phyloP scores from a whole-genome alignment of 495 filamentous ascomycete genomes.

The Penicillium bialowiezense region DNA sequence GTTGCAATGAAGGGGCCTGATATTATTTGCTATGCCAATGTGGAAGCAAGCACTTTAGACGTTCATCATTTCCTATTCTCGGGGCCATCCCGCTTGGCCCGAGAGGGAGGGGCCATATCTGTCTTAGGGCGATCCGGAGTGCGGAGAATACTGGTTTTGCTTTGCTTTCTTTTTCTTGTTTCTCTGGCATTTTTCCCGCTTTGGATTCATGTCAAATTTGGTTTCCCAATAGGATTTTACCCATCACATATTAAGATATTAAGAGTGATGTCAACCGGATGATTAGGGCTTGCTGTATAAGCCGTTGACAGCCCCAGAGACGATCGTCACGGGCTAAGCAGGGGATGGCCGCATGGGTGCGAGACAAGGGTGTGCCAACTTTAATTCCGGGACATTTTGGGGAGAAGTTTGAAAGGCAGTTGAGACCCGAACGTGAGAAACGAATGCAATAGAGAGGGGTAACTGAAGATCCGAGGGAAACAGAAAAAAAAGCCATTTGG shows the following conservation, averaged over 20 bases:
- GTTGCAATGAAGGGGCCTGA: background rate
- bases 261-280: background rate
- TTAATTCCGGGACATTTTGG: conserved; percentile 23
- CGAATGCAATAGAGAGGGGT: too few species aligned
- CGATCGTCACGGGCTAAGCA: conserved; percentile 22
- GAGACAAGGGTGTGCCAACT: conserved; percentile 27
- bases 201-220: background rate
- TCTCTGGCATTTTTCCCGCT: background rate
- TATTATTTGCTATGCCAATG: background rate
- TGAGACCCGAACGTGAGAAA: background rate
- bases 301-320: conserved; percentile 23
- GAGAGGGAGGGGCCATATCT: background rate
- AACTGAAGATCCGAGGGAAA: background rate
- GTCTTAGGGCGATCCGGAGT: conserved; percentile 10
- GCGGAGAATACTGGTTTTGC: conserved; percentile 8
- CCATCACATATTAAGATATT: too few species aligned
- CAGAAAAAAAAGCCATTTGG: background rate
- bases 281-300: background rate
- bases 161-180: background rate
- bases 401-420: too few species aligned
- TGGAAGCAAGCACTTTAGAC: background rate
- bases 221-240: background rate
- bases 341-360: conserved; percentile 20
- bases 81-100: conserved; percentile 4
- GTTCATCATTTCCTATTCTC: conserved; percentile 9